Base-by-base conservation (phyloP, 2,329 filamentous ascomycete genomes). In the Exophiala viscosa region DNA sequence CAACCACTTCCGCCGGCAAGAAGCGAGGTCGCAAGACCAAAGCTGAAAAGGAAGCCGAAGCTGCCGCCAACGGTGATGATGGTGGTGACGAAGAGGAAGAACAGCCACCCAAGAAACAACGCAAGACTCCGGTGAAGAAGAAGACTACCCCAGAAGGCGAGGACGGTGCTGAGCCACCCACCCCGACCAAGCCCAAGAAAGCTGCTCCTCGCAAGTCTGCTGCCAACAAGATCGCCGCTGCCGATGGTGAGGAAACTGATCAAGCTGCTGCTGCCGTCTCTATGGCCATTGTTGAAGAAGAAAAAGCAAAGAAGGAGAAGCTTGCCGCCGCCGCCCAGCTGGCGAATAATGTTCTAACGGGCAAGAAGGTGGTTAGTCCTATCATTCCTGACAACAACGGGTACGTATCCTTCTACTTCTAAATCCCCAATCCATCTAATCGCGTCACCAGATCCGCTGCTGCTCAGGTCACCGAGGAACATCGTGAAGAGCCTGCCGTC, bases 91-190 rank as follows among this genome's bases (percentile, higher is more conserved):
- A 57, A 2, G 48, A 55, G 10, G 48, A 52, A 3, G 48, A 51
- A 32, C 54, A 53, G 34, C 48, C 55, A 10, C 31, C 48, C 18
- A 59, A 60, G 50, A 59, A 41, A n/a, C 18, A 47, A 20, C 52
- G 58, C 47, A 56, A 54, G 39, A 55, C 54, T 32, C 46, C 46
- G 1, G 56, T 49, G 33, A 62, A 66, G 50, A 68, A 67, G 60
- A 62, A 52, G 20, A 28, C 48, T 17, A 33, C 40, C 31, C 44
- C 40, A 35, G 45, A 48, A 15, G 40, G 45, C 9, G 44, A 38
- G 3, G 45, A 6, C 18, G 35, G 39, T 28, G 48, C 33, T 15
- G 41, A 44, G 14, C 38, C 20, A 40, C 14, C 48, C 11, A 46
- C 44, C 2, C 47, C 47, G 8, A 15, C 47, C 15, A 50, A 50